phyloP scores from a whole-genome alignment of 441 rosid species.

The Arabidopsis lyrata region DNA sequence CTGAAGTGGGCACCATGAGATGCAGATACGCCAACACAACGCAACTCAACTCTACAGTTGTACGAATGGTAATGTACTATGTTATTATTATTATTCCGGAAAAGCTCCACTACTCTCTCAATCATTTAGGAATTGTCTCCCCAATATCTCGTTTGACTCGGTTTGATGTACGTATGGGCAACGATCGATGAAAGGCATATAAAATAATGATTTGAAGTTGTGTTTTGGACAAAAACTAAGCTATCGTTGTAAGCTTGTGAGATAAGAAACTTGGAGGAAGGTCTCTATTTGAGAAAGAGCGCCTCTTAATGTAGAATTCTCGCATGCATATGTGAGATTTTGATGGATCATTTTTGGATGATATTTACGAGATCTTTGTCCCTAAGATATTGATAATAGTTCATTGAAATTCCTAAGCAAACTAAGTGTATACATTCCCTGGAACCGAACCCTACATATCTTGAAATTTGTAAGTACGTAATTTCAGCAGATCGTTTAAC shows the following conservation, averaged over 20 bases:
- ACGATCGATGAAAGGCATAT: not conserved
- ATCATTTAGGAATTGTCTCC: conserved; percentile 10
- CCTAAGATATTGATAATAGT: not conserved
- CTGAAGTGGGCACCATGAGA: conserved; percentile 25
- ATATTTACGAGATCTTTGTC: not conserved
- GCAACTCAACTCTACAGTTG: conserved; percentile 27
- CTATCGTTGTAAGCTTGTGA: conserved; percentile 11
- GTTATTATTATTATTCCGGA: conserved; percentile 27
- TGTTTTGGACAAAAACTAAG: not conserved
- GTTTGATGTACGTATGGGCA: not conserved
- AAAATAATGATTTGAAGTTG: conserved; percentile 1
- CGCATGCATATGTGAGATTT: conserved; percentile 23
- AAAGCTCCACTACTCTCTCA: conserved; percentile 26
- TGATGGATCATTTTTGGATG: conserved; percentile 9
- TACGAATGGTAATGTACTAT: conserved; percentile 36
- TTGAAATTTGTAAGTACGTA: not conserved
- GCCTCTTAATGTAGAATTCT: not conserved
- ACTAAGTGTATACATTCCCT: conserved; percentile 2
- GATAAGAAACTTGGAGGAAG: too few relatives aligned
- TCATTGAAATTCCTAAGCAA: not conserved
- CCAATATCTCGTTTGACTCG: conserved; percentile 11
- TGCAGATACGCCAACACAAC: conserved; percentile 21
- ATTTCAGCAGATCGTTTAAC: conserved; percentile 16
- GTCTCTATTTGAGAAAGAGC: not conserved
- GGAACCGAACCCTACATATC: not conserved